Evolutionary conservation across 2,329 filamentous ascomycete species (phyloP), one percentile per base, ranked within the genome.

Genomic region (Colletotrichum costaricense): DNA sequence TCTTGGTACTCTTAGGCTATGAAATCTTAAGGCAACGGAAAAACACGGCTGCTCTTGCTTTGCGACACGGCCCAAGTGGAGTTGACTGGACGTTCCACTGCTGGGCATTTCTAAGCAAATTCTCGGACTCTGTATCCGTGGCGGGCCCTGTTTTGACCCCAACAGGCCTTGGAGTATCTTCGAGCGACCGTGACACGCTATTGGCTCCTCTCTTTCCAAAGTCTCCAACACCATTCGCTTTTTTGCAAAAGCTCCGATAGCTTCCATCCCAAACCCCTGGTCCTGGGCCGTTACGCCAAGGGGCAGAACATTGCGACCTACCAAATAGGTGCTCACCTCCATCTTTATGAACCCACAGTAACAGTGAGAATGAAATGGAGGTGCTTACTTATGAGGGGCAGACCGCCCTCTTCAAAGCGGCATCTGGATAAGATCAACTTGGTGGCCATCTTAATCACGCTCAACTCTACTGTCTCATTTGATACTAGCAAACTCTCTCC

Each of bases 21-120:
- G 9, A 33, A 33, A 0, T 33, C 30, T 33, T 9, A 33, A 11
- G 30, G 0, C 30, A 33, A 9, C 30, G 30, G 9, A 33, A 33
- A 33, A 9, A 2, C 30, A 33, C 9, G 8, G 30, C 30, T 33
- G 30, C 30, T 33, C 8, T 9, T 0, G 30, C 30, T 33, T 33
- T 33, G 30, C 30, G 35, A 24, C 11, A 46, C 24, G 3, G 16
- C 22, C 19, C 58, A 24, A 30, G 22, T 28, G 19, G 33, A 49
- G 22, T 26, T 26, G 12, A 6, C 2, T 11, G 5, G 8, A n/a
- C 22, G 42, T 16, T 42, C 0, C 14, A 22, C 26, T 54, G 26
- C 42, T 63, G 26, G 22, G 38, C n/a, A 69, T 72, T 72, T 72
- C 70, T 72, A 72, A 72, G 70, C 70, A 69, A 38, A n/a, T 28